Evolutionary conservation across 2,329 filamentous ascomycete genomes (phyloP), one percentile per base, ranked within the genome.

Genomic region (Aureobasidium sp.): DNA sequence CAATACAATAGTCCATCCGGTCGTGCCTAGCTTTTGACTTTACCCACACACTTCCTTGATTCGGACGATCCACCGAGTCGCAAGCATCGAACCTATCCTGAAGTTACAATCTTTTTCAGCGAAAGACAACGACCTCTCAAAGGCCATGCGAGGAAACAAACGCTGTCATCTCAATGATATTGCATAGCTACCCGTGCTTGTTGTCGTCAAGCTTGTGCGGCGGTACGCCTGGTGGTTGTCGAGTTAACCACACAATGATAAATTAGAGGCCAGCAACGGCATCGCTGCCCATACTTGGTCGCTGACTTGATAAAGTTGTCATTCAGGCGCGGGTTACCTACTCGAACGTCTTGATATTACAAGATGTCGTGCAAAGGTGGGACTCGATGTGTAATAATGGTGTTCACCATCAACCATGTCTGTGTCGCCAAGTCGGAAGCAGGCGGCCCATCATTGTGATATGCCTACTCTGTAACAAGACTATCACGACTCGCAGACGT

Each of bases 21-120:
- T 10, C n/a, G 39, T 44, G 41, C 53, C 53, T 44, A 57, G 21
- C 16, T 57, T 57, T 57, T 44, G 29, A 57, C 53, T 57, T 57
- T 57, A 39, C 7, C 36, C 53, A 45, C 39, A 10, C 7, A 5
- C 45, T 57, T 34, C 37, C 53, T 36, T 57, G 53, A 57, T 44
- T 21, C n/a, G 39, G 29, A 2, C 3, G 39, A 21, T 5, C 29
- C 25, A 45, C 53, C 53, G 44, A 34, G 50, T 15, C 21, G 53
- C 11, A 10, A 45, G 41, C 16, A 44, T 16, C 29, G 39, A 36
- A 57, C 8, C 9, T 9, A 16, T 39, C 3, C 34, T 41, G 50
- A 15, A 27, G 13, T 27, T 5, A 15, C 27, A 5, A 15, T 3
- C 11, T 6, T 13, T 27, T 15, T 6, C 10, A 15, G 5, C 11